Conservation (phyloP, 371 early-diverging fungal genomes). For the Capillidium rhysosporum region DNA sequence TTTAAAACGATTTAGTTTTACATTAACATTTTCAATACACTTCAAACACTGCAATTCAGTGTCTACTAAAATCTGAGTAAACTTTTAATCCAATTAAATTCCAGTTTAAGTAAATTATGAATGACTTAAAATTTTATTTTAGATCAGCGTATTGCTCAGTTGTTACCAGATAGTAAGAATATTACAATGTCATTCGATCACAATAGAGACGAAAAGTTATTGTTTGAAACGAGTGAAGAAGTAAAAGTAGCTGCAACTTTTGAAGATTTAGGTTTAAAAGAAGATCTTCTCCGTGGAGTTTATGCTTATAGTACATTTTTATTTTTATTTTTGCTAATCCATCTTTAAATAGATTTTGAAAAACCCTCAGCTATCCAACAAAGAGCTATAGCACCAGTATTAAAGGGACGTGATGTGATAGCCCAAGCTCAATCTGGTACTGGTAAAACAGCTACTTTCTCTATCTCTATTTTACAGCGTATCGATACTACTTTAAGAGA, state of each 20-base stretch:
- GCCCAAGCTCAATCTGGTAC: constrained; percentile 99
- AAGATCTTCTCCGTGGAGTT: constrained; percentile 90
- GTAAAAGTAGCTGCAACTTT: constrained; percentile 65
- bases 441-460: constrained; percentile 99
- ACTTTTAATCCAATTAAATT: too few species aligned
- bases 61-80: too few species aligned
- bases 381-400: constrained; percentile 88
- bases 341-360: constrained; percentile 37
- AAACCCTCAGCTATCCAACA: constrained; percentile 96
- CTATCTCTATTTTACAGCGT: constrained; percentile 89
- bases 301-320: constrained; percentile 67
- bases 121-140: too few species aligned
- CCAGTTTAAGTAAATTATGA: too few species aligned
- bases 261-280: constrained; percentile 81
- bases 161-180: too few species aligned
- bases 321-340: neutral
- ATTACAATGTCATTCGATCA: constrained; percentile 9
- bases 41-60: too few species aligned
- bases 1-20: too few species aligned
- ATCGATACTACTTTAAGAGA: constrained; percentile 66
- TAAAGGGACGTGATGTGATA: constrained; percentile 88
- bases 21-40: too few species aligned
- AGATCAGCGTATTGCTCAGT: too few species aligned
- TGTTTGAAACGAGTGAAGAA: constrained; percentile 42
- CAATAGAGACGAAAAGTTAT: constrained; percentile 31